phyloP scores from a whole-genome alignment of 1,139 yeast genomes.

The Hyphopichia fennica region DNA sequence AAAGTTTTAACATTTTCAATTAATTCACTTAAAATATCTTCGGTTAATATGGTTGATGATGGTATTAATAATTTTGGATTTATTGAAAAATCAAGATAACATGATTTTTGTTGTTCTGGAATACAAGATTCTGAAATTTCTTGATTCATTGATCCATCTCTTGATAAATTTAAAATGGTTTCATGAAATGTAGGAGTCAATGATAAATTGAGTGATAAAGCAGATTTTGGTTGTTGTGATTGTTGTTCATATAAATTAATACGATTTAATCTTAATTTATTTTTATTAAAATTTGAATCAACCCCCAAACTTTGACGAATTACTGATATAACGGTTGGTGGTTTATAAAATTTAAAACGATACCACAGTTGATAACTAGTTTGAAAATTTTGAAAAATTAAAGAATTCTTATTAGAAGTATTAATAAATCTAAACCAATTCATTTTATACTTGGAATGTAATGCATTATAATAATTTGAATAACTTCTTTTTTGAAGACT shows the following conservation, averaged over 20 bases:
- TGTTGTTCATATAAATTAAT: neutral
- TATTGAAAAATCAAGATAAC: conserved; percentile 54
- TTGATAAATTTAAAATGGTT: conserved; percentile 37
- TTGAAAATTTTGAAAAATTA: conserved; percentile 3
- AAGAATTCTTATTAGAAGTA: neutral
- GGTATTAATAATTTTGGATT: conserved; percentile 44
- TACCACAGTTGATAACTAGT: conserved; percentile 3
- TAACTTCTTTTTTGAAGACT: neutral
- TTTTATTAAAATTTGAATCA: neutral
- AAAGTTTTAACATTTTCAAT: conserved; percentile 31
- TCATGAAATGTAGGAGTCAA: conserved; percentile 38
- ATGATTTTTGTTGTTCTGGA: conserved; percentile 12
- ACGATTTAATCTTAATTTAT: neutral
- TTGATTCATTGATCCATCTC: conserved; percentile 20
- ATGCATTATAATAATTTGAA: neutral
- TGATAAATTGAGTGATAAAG: conserved; percentile 23
- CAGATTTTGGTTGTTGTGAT: neutral
- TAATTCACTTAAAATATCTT: conserved; percentile 45
- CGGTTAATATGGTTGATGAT: conserved; percentile 49
- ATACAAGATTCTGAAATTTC: no score
- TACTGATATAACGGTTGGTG: conserved; percentile 1
- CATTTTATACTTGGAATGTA: neutral
- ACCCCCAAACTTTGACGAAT: conserved; percentile 1
- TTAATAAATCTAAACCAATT: conserved; percentile 1
- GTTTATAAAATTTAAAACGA: conserved; percentile 2